Conservation (phyloP, 225 moss, liverwort and hornwort genomes). For the Marchantia polymorpha region DNA sequence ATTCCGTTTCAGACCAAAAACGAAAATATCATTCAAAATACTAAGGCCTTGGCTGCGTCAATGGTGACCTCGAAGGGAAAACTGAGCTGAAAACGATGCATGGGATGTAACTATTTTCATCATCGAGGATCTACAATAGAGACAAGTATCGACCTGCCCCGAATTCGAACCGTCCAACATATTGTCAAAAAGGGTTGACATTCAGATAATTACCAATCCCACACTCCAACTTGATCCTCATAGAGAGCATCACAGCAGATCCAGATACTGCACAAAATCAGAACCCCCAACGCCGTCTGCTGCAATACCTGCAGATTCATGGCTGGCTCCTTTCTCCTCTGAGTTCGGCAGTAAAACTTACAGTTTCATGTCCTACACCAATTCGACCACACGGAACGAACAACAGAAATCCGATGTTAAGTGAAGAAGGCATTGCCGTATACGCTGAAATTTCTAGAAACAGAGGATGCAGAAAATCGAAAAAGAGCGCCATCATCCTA, state of each 20-base stretch:
- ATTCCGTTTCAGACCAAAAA: no score
- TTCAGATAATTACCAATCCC: conserved; percentile 59
- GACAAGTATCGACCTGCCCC: not conserved
- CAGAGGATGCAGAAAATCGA: no score
- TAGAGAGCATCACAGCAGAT: conserved; percentile 56
- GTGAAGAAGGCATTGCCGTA: no score
- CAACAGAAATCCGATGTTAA: not conserved
- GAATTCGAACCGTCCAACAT: not conserved
- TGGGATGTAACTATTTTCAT: no score
- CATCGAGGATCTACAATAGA: no score
- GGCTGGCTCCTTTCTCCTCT: not conserved
- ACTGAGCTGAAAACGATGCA: no score
- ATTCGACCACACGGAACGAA: no score
- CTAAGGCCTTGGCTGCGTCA: no score
- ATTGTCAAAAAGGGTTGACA: not conserved
- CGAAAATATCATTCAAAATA: no score
- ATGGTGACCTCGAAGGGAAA: no score
- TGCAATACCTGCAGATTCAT: conserved; percentile 14
- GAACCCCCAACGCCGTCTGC: conserved; percentile 19
- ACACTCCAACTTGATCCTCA: conserved; percentile 94
- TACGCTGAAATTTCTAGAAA: no score
- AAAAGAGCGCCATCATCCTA: no score
- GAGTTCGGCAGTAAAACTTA: not conserved
- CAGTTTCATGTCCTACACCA: not conserved
- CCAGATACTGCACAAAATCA: conserved; percentile 22